Conservation (phyloP, 1,284 basidiomycete species). For the Pseudozyma pruni region DNA sequence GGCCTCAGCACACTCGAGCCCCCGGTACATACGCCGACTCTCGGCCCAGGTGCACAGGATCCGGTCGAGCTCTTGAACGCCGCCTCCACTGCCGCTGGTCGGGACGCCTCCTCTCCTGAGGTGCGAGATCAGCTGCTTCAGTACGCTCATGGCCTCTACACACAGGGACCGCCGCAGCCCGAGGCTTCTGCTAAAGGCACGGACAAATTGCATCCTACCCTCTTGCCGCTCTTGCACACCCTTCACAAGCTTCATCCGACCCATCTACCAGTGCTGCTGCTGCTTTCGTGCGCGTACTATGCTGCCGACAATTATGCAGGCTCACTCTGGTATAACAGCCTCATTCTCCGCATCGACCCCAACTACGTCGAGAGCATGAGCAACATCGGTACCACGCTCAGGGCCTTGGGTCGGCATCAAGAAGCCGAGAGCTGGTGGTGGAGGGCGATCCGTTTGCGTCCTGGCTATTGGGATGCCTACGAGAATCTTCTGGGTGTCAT, state of each 20-base stretch:
- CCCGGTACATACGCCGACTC: conserved; percentile 35
- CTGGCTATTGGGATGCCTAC: conserved; percentile 70
- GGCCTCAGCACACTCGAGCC: conserved; percentile 17
- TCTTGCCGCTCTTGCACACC: conserved; percentile 62
- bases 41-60: conserved; percentile 46
- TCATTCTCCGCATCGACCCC: conserved; percentile 66
- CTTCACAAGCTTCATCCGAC: conserved; percentile 59
- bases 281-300: conserved; percentile 65
- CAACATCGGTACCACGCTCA: conserved; percentile 72
- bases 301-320: conserved; percentile 56
- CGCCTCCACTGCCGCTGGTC: conserved; percentile 52
- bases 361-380: conserved; percentile 69
- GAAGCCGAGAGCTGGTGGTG: conserved; percentile 71
- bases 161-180: conserved; percentile 34
- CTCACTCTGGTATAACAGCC: conserved; percentile 68
- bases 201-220: conserved; percentile 58
- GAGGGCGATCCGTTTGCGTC: conserved; percentile 70
- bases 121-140: conserved; percentile 64
- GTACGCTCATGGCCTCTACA: conserved; percentile 63
- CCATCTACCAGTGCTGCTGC: conserved; percentile 61
- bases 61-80: conserved; percentile 56
- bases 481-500: conserved; percentile 70
- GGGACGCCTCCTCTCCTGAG: conserved; percentile 44
- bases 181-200: conserved; percentile 18
- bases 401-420: conserved; percentile 68